These are phyloP conservation scores for Stephania cephalantha DNA, from an alignment of 164 flowering plant species.

Conservation along the genomic window DNA sequence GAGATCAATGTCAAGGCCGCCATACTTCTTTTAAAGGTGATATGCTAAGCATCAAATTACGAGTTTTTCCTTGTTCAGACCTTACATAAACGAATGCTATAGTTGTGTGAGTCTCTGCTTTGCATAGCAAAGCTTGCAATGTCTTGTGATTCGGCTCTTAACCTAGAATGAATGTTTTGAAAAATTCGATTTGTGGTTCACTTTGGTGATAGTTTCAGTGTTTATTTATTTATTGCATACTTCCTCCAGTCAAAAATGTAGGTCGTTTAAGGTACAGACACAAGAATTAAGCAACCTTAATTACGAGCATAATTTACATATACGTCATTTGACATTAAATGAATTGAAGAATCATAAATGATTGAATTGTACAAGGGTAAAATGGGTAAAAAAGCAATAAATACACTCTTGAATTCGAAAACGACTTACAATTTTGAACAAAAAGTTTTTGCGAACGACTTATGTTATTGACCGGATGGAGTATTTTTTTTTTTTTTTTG, in stretches of 20 bases:
- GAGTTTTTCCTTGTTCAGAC: neutral
- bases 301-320: no score
- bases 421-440: no score
- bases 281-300: no score
- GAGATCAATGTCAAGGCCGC: constrained; percentile 87
- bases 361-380: no score
- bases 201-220: neutral
- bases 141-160: neutral
- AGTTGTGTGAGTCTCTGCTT: neutral
- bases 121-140: neutral
- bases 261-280: no score
- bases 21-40: constrained; percentile 70
- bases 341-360: no score
- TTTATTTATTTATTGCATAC: neutral
- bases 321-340: no score
- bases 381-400: no score
- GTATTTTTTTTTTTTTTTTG: neutral
- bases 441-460: no score
- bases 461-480: no score
- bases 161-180: neutral
- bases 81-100: neutral
- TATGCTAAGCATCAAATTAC: neutral
- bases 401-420: no score
- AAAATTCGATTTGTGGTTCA: neutral
- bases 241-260: no score